Percentiles rank a stretch among this genome's conserved stretches.
Conservation (phyloP, 306 rosid genomes). For the Lathyrus oleraceus region DNA sequence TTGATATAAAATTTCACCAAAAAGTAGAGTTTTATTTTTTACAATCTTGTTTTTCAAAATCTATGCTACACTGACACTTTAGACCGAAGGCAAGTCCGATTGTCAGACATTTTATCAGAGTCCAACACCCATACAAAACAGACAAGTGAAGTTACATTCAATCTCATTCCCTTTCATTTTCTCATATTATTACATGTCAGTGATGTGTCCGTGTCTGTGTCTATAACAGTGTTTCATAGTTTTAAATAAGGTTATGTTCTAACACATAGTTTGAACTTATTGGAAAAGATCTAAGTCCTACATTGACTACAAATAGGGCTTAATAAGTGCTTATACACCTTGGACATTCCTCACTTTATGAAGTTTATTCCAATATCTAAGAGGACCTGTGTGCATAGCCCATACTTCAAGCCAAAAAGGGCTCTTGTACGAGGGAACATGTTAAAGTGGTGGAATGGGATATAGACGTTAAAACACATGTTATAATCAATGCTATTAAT, state of each 20-base stretch:
- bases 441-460: neutral
- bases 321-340: neutral
- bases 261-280: neutral
- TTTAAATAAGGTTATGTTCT: neutral
- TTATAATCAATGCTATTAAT: too few relatives aligned
- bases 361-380: neutral
- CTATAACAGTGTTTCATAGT: neutral
- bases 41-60: neutral
- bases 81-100: neutral
- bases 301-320: neutral
- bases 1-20: neutral
- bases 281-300: neutral
- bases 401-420: neutral
- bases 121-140: neutral
- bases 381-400: neutral
- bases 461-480: neutral
- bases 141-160: neutral
- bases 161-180: neutral
- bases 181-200: neutral
- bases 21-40: neutral
- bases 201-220: neutral
- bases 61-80: neutral
- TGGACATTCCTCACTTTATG: neutral
- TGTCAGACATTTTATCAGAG: neutral
- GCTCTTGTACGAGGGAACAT: neutral